Percentiles rank a stretch among this genome's conserved stretches.
Conservation (phyloP, 805 yeast species). For the Pichia phayaonensis region DNA sequence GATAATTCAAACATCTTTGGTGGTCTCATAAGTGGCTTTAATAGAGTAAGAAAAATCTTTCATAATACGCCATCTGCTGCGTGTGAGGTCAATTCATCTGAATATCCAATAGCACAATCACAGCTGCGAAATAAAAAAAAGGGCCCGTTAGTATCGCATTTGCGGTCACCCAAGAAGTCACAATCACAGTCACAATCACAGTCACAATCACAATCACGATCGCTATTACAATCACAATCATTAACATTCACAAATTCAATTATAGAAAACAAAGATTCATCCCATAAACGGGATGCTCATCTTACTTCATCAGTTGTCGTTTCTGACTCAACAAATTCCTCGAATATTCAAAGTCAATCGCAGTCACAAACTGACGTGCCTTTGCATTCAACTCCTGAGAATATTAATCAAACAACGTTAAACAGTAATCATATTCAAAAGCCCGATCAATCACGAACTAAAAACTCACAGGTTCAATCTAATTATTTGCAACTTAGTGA, state of each 20-base stretch:
- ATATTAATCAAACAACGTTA: neutral
- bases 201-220: too few species aligned
- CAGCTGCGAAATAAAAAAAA: neutral
- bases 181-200: neutral
- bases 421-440: too few species aligned
- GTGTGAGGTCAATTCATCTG: neutral
- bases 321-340: slow-evolving; percentile 1
- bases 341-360: neutral
- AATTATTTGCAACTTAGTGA: neutral
- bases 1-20: neutral
- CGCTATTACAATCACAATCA: neutral
- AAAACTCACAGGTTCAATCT: neutral
- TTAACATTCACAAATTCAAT: neutral
- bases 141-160: neutral
- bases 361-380: neutral
- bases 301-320: neutral
- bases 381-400: neutral
- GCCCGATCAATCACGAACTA: neutral
- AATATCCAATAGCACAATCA: neutral
- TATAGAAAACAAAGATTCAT: neutral
- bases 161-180: neutral
- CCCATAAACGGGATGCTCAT: neutral
- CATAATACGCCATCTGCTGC: neutral
- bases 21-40: neutral
- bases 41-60: neutral